Evolutionary conservation across 345 rosid genomes (phyloP).

Genomic region (Brassica carinata): DNA sequence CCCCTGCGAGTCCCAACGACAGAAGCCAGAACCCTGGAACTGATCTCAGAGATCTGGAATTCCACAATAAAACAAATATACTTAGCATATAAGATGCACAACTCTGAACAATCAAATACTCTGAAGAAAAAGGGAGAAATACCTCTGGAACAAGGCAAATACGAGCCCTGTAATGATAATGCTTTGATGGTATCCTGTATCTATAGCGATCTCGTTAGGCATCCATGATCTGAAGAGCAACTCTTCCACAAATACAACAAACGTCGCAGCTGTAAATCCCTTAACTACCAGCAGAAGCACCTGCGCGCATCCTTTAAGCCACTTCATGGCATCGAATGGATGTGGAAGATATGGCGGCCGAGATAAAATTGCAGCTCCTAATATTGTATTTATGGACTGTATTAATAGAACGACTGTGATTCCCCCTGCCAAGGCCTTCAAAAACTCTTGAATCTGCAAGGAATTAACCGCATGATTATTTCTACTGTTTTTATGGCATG

Average conservation of each 20-base stretch:
- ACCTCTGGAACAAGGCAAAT: constrained; percentile 82
- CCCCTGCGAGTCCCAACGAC: constrained; percentile 68
- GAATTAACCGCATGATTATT: constrained; percentile 15
- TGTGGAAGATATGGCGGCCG: constrained; percentile 63
- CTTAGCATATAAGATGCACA: constrained; percentile 3
- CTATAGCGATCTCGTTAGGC: constrained; percentile 75
- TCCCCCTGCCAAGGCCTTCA: constrained; percentile 72
- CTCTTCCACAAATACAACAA: constrained; percentile 79
- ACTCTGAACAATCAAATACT: neutral
- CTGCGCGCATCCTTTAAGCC: constrained; percentile 50
- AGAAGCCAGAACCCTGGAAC: constrained; percentile 81
- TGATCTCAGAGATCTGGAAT: constrained; percentile 67
- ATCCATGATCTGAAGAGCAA: constrained; percentile 87
- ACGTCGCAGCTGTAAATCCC: constrained; percentile 65
- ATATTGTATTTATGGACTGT: constrained; percentile 58
- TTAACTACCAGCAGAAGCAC: constrained; percentile 49
- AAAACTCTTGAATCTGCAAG: constrained; percentile 61
- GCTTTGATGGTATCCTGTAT: constrained; percentile 76
- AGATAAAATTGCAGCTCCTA: constrained; percentile 64
- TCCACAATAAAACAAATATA: constrained; percentile 1
- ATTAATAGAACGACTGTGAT: constrained; percentile 57
- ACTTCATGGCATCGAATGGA: constrained; percentile 48
- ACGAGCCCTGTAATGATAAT: constrained; percentile 73
- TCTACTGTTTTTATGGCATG: constrained; percentile 12
- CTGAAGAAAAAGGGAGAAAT: constrained; percentile 4